These are phyloP conservation scores for Fragaria nilgerrensis DNA, from an alignment of 306 rosid species.

Conservation along the genomic window DNA sequence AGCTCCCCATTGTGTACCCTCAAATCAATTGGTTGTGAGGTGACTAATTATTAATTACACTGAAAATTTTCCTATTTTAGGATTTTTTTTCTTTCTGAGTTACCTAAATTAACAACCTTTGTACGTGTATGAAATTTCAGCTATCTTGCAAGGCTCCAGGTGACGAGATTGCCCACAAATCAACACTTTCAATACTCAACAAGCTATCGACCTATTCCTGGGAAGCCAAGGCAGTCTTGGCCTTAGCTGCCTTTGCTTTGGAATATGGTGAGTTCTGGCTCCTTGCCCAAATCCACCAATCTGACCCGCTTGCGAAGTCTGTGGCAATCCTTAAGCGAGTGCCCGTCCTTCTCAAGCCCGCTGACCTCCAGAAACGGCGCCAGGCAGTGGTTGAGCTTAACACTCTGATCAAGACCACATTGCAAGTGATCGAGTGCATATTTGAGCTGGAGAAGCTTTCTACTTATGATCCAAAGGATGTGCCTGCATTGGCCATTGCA, in stretches of 20 bases:
- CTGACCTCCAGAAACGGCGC: conserved; percentile 33
- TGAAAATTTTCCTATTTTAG: background rate
- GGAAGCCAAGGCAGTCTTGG: conserved; percentile 62
- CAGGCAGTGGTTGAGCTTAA: conserved; percentile 44
- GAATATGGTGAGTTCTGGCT: conserved; percentile 71
- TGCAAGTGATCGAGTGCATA: conserved; percentile 48
- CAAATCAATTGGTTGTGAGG: conserved; percentile 43
- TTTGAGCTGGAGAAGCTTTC: conserved; percentile 44
- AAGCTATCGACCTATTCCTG: conserved; percentile 46
- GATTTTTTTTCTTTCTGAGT: background rate
- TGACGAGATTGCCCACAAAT: conserved; percentile 48
- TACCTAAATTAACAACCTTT: background rate
- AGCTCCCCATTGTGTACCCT: conserved; percentile 50
- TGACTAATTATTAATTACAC: background rate
- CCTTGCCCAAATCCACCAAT: conserved; percentile 40
- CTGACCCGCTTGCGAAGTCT: conserved; percentile 55
- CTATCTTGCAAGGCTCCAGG: conserved; percentile 58
- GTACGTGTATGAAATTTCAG: conserved; percentile 24
- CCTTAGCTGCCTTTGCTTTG: conserved; percentile 59
- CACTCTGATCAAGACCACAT: conserved; percentile 39
- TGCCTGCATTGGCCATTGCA: conserved; percentile 45
- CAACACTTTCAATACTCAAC: conserved; percentile 47
- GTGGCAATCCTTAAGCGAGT: conserved; percentile 53
- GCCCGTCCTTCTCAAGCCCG: conserved; percentile 42
- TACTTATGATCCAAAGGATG: conserved; percentile 40